Base-by-base conservation (phyloP, 148 eudicot species). In the Drosera capensis region DNA sequence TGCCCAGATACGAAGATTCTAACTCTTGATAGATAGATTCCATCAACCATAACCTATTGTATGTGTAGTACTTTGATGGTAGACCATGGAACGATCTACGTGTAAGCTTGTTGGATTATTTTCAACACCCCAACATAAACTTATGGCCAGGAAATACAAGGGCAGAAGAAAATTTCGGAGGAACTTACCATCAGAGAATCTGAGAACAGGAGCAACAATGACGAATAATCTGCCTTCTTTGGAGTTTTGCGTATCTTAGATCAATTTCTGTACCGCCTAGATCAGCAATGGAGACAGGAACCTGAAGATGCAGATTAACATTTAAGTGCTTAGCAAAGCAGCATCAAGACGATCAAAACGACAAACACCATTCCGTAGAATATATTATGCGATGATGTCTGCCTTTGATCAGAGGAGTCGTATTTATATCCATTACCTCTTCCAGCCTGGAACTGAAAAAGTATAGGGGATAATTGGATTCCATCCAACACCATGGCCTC, bases 401-500 rank as follows among this genome's bases (percentile, higher is more conserved):
- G 26, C 8, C 18, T 4, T 4, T 24, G 4, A 31, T 25, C 39
- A 23, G 42, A n/a, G 3, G 24, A 46, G 31, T 29, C 30, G 7
- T 22, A 25, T 9, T 19, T 19, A 9, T 17, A 44, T 12, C 42
- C 23, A 22, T 48, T 58, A 88, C 96, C 96, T 88, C 96, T 45
- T 71, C 75, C 96, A 94, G 83, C 1, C 61, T 55, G 92, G 86
- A 46, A 88, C 96, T 18, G 78, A 66, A 55, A 88, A 88, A 3
- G 51, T 30, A 52, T 88, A 88, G n/a, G 96, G 96, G 21, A 77
- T 77, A n/a, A 88, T 88, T 8, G 96, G 96, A 73, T 94, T 88
- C 96, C 96, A 88, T 24, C 96, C 96, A 31, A 88, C 94, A 3
- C 96, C 96, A 50, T 88, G 96, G n/a, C 96, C 96, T 43, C 94